Evolutionary conservation across 2,329 filamentous ascomycete species (phyloP), one percentile per base, ranked within the genome.

Genomic region (Venturia pyrina): DNA sequence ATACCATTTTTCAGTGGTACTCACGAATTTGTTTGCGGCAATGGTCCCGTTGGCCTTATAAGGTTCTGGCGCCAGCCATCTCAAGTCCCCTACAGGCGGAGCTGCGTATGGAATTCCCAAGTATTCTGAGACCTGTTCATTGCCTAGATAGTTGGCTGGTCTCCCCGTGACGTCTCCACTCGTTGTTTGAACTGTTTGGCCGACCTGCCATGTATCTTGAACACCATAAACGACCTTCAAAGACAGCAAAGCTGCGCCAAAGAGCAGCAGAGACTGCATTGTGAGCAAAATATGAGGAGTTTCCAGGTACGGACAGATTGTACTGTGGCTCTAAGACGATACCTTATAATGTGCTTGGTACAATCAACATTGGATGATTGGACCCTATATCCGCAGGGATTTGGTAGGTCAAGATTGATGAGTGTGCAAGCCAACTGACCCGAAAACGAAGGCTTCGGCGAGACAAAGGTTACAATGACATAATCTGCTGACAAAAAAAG

Each of bases 91-190:
- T 21, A 73, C 66, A 11, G 75, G 74, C 19, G 74, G 70, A 66
- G 73, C 69, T 1, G 73, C 75, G 64, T 74, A 78, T 11, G 71
- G 72, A 44, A 77, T 74, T 21, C 75, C 75, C 21, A 77, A 66
- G 48, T 75, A 77, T 41, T 77, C 73, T 13, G 69, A 68, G 10
- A 75, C 72, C 41, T 57, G 64, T 2, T 65, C 69, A 34, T 64
- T 69, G 62, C 71, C 72, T 28, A n/a, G n/a, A 46, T 62, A 43
- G 3, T 68, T 67, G 5, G 74, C 72, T 57, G 64, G 61, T 59
- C 76, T 74, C 13, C 75, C 75, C 50, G 73, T 67, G 43, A 76
- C 70, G 1, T 66, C 68, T 15, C 75, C 75, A 66, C 72, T 75
- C 24, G 70, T 72, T 32, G 74, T 75, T 34, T 69, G 67, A 19